Base-by-base conservation (phyloP, 495 filamentous ascomycete species). In the Penicillium manginii region DNA sequence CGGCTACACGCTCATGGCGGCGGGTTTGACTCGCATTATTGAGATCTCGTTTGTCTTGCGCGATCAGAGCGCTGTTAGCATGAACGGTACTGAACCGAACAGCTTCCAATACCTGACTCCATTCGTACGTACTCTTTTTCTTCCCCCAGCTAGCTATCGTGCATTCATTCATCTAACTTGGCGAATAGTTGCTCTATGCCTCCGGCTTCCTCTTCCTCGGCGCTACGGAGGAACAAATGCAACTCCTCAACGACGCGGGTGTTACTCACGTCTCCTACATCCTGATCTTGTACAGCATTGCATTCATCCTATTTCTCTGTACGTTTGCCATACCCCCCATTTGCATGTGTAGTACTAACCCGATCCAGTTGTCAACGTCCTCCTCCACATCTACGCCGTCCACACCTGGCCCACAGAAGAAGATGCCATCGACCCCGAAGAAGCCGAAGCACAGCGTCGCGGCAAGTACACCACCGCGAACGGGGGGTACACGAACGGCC, bases 201-300 rank as follows among this genome's bases (percentile, higher is more conserved):
- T 92, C 94, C 4, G 94, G 94, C 29, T 96, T 98, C 75, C 82
- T 97, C 53, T 98, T 98, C 80, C 96, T 97, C 92, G 88, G 90
- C 50, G 94, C 96, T 22, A 97, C 91, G 2, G 94, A 98, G 72
- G 93, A 98, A 70, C 93, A 98, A 69, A 93, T 98, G 89, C 65
- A 80, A 35, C 75, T 97, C 2, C 75, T 98, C 12, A 75, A 82
- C 46, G 78, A 82, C 46, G 87, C 87, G 3, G 83, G 87, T 52
- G 86, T 98, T 67, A 90, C 90, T 37, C 90, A 96, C 69, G 91
- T 98, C 45, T 88, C 92, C 11, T 98, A 98, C 70, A 80, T 97
- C 45, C 81, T 98, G 50, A 90, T 97, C 52, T 76, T 97, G 5
- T 98, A 88, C 80, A 94, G 90, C 69, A 78, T 97, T 46, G 86